Percentiles rank a stretch among this genome's conserved stretches.
These are phyloP conservation scores for Prunus salicina DNA, from an alignment of 306 rosid genomes.

Conservation along the genomic window DNA sequence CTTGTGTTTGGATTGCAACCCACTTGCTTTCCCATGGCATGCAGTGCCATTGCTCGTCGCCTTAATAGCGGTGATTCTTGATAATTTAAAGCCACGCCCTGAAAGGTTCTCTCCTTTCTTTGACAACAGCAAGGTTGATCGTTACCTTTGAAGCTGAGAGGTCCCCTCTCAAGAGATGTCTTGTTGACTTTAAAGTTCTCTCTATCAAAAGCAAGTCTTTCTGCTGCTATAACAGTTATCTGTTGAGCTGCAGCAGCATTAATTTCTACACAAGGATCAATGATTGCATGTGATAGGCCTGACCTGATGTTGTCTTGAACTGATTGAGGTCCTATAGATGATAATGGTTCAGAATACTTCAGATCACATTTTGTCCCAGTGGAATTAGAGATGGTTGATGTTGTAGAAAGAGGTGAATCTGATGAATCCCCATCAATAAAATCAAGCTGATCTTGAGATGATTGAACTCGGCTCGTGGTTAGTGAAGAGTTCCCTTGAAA, in stretches of 20 bases:
- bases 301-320: constrained; percentile 25
- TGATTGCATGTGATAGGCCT: constrained; percentile 23
- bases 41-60: constrained; percentile 30
- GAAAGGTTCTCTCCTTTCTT: constrained; percentile 43
- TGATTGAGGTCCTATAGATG: constrained; percentile 29
- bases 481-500: constrained; percentile 57
- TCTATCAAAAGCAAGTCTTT: constrained; percentile 25
- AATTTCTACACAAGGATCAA: constrained; percentile 30
- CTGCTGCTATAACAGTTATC: constrained; percentile 14
- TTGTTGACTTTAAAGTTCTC: constrained; percentile 26
- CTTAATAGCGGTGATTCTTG: constrained; percentile 37
- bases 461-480: constrained; percentile 50
- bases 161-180: constrained; percentile 28
- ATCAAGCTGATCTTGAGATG: constrained; percentile 50
- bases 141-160: constrained; percentile 27
- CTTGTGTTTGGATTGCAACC: constrained; percentile 25
- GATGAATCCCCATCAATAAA: constrained; percentile 50
- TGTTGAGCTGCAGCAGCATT: constrained; percentile 21
- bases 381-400: constrained; percentile 47
- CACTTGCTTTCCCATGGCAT: constrained; percentile 31
- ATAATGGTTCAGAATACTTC: constrained; percentile 20
- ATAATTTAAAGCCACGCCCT: constrained; percentile 30
- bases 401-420: constrained; percentile 53
- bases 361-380: constrained; percentile 27
- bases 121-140: constrained; percentile 58